Percentiles rank a stretch among this genome's conserved stretches.
Conservation (phyloP, 2,329 filamentous ascomycete species). For the Exserohilum rostratum region DNA sequence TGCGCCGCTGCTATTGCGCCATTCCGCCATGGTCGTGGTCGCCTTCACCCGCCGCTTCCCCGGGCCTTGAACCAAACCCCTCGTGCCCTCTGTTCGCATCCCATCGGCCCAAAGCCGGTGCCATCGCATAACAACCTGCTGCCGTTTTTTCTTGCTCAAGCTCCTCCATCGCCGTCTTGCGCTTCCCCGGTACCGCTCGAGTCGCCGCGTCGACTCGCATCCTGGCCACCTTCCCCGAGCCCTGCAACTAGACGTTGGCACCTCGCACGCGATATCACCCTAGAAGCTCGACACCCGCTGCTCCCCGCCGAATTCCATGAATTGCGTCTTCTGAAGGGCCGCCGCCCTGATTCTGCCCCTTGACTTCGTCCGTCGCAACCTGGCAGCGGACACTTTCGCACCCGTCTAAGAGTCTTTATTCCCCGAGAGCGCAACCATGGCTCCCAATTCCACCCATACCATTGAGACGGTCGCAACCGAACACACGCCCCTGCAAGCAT, state of each 20-base stretch:
- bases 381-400: background rate
- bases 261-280: constrained; percentile 28
- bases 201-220: background rate
- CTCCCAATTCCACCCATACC: constrained; percentile 36
- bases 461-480: constrained; percentile 36
- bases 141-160: background rate
- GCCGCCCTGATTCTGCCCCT: background rate
- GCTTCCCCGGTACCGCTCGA: constrained; percentile 5
- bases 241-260: no score
- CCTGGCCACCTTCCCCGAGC: no score
- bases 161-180: background rate
- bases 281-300: constrained; percentile 26
- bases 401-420: background rate
- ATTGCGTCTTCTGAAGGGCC: constrained; percentile 9
- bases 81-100: constrained; percentile 1
- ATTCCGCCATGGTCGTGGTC: constrained; percentile 6
- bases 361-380: constrained; percentile 2
- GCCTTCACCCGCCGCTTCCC: constrained; percentile 4
- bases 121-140: no score
- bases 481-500: constrained; percentile 18
- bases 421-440: constrained; percentile 22
- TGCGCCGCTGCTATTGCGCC: constrained; percentile 18
- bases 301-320: constrained; percentile 19
- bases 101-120: background rate
- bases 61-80: background rate